These are phyloP conservation scores for Nakazawaea sp. DNA, from an alignment of 805 yeast species.

Conservation along the genomic window DNA sequence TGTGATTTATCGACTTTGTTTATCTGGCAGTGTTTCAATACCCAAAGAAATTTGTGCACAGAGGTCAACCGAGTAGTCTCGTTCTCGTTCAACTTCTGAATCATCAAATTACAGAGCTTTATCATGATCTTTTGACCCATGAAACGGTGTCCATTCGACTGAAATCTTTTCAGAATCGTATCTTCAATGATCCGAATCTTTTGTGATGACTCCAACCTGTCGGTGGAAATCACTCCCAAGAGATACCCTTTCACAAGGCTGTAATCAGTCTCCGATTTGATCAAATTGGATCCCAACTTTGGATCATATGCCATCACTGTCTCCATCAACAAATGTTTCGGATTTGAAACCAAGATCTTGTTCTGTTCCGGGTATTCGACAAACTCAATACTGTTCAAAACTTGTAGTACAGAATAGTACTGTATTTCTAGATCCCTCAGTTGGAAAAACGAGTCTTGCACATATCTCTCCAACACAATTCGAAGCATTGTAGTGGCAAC, in stretches of 20 bases:
- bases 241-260: slow-evolving; percentile 4
- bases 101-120: slow-evolving; percentile 1
- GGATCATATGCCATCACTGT: neutral
- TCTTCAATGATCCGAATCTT: slow-evolving; percentile 1
- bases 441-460: neutral
- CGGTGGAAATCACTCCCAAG: slow-evolving; percentile 1
- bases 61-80: slow-evolving; percentile 2
- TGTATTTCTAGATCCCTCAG: neutral
- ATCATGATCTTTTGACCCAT: slow-evolving; percentile 4
- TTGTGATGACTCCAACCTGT: neutral
- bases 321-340: slow-evolving; percentile 4
- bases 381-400: neutral
- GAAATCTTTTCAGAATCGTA: neutral
- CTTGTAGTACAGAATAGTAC: neutral
- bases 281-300: neutral
- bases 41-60: slow-evolving; percentile 2
- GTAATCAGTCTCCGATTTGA: neutral
- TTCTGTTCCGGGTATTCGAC: neutral
- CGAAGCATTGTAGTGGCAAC: neutral
- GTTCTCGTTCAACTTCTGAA: slow-evolving; percentile 1
- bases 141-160: neutral
- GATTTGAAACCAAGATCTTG: neutral
- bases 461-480: slow-evolving; percentile 2
- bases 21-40: slow-evolving; percentile 2
- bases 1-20: neutral